These are phyloP conservation scores for Suillus ampliporus DNA, from an alignment of 768 basidiomycete genomes.

Conservation along the genomic window DNA sequence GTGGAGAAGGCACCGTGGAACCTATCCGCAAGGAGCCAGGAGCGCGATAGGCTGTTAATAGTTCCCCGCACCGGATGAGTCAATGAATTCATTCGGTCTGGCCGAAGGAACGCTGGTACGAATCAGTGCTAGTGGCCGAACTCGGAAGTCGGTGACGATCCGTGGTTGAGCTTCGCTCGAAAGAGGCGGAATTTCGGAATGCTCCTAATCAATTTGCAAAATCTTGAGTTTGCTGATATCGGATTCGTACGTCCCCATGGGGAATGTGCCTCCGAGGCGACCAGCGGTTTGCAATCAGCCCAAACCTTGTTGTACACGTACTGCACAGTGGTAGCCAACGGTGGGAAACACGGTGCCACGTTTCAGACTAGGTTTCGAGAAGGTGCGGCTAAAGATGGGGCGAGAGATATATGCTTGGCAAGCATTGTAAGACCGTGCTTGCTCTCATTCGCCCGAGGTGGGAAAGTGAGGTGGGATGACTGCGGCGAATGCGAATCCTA, in stretches of 20 bases:
- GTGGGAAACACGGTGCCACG: conserved; percentile 25
- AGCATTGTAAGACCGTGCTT: conserved; percentile 22
- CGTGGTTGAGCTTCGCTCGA: not conserved
- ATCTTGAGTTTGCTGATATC: not conserved
- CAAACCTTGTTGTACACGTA: not conserved
- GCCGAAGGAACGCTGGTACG: not conserved
- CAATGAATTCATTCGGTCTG: not conserved
- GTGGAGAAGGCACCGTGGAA: not conserved
- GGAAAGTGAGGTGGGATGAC: conserved; percentile 1
- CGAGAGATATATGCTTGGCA: conserved; percentile 21
- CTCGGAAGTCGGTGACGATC: not conserved
- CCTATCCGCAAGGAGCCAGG: not conserved
- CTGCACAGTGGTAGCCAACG: not conserved
- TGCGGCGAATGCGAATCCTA: not conserved
- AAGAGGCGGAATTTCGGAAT: conserved; percentile 1
- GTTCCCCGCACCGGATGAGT: not conserved
- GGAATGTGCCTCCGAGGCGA: not conserved
- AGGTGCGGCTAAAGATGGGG: conserved; percentile 9
- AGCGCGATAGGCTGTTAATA: not conserved
- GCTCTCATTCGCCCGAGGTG: conserved; percentile 34
- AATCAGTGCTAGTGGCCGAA: not conserved
- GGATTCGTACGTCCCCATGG: not conserved
- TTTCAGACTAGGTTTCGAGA: conserved; percentile 1
- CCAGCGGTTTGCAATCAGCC: not conserved
- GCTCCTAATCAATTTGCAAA: conserved; percentile 17